Evolutionary conservation across 2,329 filamentous ascomycete species (phyloP).

Genomic region (Ambrosiella cleistominuta): DNA sequence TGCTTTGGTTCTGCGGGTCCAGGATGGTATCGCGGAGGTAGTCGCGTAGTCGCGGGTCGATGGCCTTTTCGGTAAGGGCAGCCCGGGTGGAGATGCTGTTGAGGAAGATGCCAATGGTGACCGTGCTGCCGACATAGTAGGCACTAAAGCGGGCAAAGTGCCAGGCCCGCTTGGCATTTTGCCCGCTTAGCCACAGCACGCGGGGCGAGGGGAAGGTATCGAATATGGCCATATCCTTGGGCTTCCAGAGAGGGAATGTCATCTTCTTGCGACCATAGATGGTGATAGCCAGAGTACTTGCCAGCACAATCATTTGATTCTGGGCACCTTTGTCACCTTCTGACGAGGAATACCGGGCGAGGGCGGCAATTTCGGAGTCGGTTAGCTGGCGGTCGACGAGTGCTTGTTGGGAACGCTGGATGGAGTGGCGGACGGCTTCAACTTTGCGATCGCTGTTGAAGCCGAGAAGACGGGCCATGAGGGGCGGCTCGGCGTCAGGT

Average conservation of each 20-base stretch:
- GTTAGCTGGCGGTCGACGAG: conserved; percentile 19
- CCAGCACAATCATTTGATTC: conserved; percentile 19
- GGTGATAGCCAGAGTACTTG: conserved; percentile 16
- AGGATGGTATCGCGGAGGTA: conserved; percentile 15
- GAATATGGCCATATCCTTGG: conserved; percentile 16
- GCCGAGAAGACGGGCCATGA: conserved; percentile 9
- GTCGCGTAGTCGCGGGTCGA: conserved; percentile 19
- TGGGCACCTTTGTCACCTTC: conserved; percentile 14
- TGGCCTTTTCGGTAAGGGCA: conserved; percentile 15
- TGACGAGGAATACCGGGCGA: conserved; percentile 19
- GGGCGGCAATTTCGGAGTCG: conserved; percentile 22
- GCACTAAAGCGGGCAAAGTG: conserved; percentile 21
- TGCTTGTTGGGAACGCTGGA: conserved; percentile 13
- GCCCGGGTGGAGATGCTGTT: conserved; percentile 18
- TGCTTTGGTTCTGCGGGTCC: conserved; percentile 12
- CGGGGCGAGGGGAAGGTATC: conserved; percentile 18
- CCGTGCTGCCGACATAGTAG: conserved; percentile 18
- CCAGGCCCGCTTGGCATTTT: conserved; percentile 19
- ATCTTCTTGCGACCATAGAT: conserved; percentile 20
- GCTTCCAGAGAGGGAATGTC: conserved; percentile 25
- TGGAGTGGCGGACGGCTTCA: conserved; percentile 16
- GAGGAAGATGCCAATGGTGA: conserved; percentile 18
- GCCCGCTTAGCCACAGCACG: conserved; percentile 17
- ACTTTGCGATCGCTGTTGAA: conserved; percentile 8
- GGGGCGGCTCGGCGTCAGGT: conserved; percentile 4